Conservation (phyloP, 1,284 basidiomycete species). For the Leccinum cinnamomeum region DNA sequence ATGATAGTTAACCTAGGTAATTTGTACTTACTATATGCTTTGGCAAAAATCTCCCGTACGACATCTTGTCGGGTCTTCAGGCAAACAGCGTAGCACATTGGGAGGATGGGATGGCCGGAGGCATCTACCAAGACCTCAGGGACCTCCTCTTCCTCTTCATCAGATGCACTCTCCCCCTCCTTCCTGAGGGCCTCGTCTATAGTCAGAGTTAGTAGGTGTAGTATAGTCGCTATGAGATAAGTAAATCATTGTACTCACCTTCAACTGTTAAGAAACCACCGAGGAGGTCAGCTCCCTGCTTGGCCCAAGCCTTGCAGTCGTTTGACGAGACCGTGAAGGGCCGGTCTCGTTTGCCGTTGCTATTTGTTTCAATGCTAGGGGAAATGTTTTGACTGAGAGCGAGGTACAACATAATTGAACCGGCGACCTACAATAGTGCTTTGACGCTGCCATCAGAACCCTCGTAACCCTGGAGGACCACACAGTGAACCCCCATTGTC, state of each 20-base stretch:
- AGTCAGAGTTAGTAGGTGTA: background rate
- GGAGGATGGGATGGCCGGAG: background rate
- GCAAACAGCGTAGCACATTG: background rate
- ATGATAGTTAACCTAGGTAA: background rate
- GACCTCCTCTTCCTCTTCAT: background rate
- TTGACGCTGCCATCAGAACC: background rate
- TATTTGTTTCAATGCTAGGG: background rate
- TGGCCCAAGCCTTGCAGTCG: background rate
- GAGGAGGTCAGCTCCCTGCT: background rate
- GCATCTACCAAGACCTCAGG: background rate
- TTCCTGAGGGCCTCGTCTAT: background rate
- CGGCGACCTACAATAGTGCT: background rate
- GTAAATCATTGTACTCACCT: background rate
- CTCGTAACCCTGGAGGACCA: background rate
- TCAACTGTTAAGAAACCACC: background rate
- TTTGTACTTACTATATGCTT: background rate
- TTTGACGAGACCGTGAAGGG: background rate
- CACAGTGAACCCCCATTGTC: conserved; percentile 3
- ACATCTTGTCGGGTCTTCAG: background rate
- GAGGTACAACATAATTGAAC: background rate
- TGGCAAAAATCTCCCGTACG: background rate
- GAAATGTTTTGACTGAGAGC: background rate
- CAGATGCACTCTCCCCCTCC: background rate
- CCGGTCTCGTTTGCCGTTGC: background rate
- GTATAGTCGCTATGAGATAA: background rate